These are phyloP conservation scores for Tolypocladium cylindrosporum DNA, from an alignment of 2,329 filamentous ascomycete genomes.

Conservation along the genomic window DNA sequence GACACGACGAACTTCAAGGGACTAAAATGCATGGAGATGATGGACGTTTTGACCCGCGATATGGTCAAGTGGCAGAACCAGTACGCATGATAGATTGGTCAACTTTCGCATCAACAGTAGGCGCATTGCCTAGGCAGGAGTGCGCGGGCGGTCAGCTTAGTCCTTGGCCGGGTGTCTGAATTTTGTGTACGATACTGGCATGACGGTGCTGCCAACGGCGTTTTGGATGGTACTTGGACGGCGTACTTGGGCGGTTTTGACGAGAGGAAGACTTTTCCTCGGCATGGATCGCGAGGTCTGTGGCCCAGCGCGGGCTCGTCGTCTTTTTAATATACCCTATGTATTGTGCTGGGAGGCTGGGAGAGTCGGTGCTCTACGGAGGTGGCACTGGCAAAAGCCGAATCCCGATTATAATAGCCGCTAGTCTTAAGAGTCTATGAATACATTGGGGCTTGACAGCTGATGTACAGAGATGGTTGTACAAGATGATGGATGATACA, in stretches of 20 bases:
- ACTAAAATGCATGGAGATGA: constrained; percentile 76
- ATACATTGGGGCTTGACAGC: background rate
- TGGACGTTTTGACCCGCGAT: constrained; percentile 73
- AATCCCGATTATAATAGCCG: background rate
- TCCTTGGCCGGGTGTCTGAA: constrained; percentile 2
- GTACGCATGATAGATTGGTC: constrained; percentile 30
- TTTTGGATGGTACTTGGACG: constrained; percentile 5
- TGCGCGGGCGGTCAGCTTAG: background rate
- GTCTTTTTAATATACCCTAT: constrained; percentile 9
- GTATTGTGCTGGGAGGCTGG: background rate
- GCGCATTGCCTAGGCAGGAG: background rate
- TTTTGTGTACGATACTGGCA: constrained; percentile 6
- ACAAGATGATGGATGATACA: background rate
- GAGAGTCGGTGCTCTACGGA: background rate
- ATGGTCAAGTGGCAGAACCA: constrained; percentile 79
- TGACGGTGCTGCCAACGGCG: constrained; percentile 1
- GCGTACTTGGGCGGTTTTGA: background rate
- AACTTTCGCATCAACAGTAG: background rate
- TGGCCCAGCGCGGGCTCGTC: background rate
- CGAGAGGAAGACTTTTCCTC: background rate
- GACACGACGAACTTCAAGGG: constrained; percentile 55
- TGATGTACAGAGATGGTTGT: background rate
- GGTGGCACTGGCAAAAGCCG: background rate
- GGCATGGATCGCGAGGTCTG: background rate
- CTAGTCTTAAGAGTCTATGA: background rate